These are phyloP conservation scores for Fragilaria radians DNA, from an alignment of 108 stramenopile species.

Conservation along the genomic window DNA sequence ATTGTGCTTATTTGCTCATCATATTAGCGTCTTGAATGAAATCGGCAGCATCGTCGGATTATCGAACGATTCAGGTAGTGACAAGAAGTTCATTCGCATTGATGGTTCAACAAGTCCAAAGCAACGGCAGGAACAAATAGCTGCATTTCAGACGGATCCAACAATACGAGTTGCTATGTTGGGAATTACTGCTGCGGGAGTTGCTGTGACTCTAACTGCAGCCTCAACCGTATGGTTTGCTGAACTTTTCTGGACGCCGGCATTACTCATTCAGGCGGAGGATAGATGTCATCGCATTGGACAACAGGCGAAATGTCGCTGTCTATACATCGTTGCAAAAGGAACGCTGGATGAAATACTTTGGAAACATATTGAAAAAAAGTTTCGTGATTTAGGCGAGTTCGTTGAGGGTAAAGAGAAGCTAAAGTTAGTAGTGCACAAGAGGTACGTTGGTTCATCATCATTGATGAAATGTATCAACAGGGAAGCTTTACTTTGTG, in stretches of 20 bases:
- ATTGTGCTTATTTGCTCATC: slow-evolving; percentile 96
- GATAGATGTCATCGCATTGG: slow-evolving; percentile 96
- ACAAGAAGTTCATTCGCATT: slow-evolving; percentile 77
- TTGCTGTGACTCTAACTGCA: slow-evolving; percentile 96
- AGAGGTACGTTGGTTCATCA: slow-evolving; percentile 28
- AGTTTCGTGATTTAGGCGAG: slow-evolving; percentile 78
- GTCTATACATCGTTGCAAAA: slow-evolving; percentile 83
- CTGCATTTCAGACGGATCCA: slow-evolving; percentile 86
- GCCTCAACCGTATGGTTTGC: slow-evolving; percentile 96
- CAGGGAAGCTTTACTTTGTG: slow-evolving; percentile 25
- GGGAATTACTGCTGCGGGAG: slow-evolving; percentile 96
- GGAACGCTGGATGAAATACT: slow-evolving; percentile 85
- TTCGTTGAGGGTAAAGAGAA: slow-evolving; percentile 88
- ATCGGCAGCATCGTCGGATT: slow-evolving; percentile 43
- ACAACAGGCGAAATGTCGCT: slow-evolving; percentile 79
- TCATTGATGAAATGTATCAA: slow-evolving; percentile 16
- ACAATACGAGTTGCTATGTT: slow-evolving; percentile 78
- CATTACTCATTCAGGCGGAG: slow-evolving; percentile 97
- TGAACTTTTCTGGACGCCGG: slow-evolving; percentile 97
- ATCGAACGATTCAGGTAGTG: slow-evolving; percentile 31
- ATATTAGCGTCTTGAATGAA: slow-evolving; percentile 84
- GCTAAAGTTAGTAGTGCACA: slow-evolving; percentile 67
- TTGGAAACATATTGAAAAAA: slow-evolving; percentile 83
- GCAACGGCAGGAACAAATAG: slow-evolving; percentile 88
- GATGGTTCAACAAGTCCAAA: slow-evolving; percentile 87